Evolutionary conservation across 805 yeast genomes (phyloP), one percentile per base, ranked within the genome.

Genomic region (Cyberlindnera nakhonratchasimensis): DNA sequence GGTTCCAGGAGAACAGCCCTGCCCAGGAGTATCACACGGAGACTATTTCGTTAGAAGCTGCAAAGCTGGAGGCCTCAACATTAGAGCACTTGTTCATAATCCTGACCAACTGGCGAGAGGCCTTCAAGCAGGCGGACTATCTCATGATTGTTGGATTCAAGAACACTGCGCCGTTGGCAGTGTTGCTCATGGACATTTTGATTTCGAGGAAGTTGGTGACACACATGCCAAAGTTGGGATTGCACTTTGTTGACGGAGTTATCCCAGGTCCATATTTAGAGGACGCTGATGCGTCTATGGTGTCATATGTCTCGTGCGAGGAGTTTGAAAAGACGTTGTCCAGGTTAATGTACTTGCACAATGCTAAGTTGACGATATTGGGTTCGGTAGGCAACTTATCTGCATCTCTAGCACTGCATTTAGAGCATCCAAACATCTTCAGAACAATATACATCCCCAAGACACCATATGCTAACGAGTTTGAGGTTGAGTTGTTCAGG

Each of bases 371-470:
- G 21, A 35, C 25, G 17, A 3, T 45, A 13, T 65, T 76, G 26
- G 80, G 82, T 0, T 70, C 77, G 3, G 61, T 75, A 22, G 73
- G 73, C 46, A 79, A 75, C 52, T 51, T 76, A 2, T 65, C 75
- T 29, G 71, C 76, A 12, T 77, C 81, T 14, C 53, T 79, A 26
- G 77, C 79, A 0, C 57, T 79, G 1, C 78, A 77, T 50, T 59
- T 73, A 6, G 64, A 53, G 34, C 85, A 79, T 58, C 82, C 84
- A 1, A 76, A 77, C 51, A 76, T 79, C 23, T 69, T 72, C 45
- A 57, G 83, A 42, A 75, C 77, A 10, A 66, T 79, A 26, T 76
- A 72, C 52, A 70, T 75, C 31, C 66, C 67, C 14, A 60, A 64
- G 17, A 69, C 54, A 0, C 8, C 32, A 54, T 75, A 28, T 36